Conservation (phyloP, 2,329 filamentous ascomycete genomes). For the Aspergillus glaucus region DNA sequence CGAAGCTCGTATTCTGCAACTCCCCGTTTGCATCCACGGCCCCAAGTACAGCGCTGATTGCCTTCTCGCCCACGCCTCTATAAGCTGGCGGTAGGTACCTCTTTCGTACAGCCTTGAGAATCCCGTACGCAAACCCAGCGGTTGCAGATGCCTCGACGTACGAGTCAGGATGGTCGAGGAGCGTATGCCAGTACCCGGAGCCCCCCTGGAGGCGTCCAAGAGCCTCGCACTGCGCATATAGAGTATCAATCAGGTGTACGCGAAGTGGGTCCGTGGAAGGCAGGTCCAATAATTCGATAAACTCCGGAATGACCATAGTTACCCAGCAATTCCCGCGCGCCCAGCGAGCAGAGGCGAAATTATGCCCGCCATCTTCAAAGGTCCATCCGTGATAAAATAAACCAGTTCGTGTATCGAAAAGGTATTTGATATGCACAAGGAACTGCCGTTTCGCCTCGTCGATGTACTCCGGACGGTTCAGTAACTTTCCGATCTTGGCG, state of each 20-base stretch:
- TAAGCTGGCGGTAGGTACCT: constrained; percentile 61
- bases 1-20: constrained; percentile 68
- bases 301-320: constrained; percentile 77
- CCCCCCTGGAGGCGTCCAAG: constrained; percentile 54
- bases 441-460: constrained; percentile 74
- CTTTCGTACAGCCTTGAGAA: constrained; percentile 66
- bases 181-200: constrained; percentile 66
- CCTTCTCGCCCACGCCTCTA: constrained; percentile 56
- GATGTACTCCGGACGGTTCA: constrained; percentile 65
- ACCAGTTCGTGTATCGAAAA: constrained; percentile 65
- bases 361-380: constrained; percentile 60
- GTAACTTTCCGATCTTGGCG: constrained; percentile 68
- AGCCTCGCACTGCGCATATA: constrained; percentile 64
- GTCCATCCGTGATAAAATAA: constrained; percentile 81
- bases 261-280: constrained; percentile 55
- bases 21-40: constrained; percentile 64
- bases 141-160: constrained; percentile 73
- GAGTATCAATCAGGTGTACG: constrained; percentile 44
- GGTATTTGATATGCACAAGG: constrained; percentile 69
- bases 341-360: constrained; percentile 52
- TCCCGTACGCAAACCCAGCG: constrained; percentile 73
- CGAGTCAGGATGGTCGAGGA: constrained; percentile 65
- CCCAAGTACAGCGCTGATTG: constrained; percentile 59
- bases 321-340: constrained; percentile 59
- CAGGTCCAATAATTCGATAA: constrained; percentile 66